phyloP scores from a whole-genome alignment of 768 basidiomycete species.

The Cantharellus cinnabarinus region DNA sequence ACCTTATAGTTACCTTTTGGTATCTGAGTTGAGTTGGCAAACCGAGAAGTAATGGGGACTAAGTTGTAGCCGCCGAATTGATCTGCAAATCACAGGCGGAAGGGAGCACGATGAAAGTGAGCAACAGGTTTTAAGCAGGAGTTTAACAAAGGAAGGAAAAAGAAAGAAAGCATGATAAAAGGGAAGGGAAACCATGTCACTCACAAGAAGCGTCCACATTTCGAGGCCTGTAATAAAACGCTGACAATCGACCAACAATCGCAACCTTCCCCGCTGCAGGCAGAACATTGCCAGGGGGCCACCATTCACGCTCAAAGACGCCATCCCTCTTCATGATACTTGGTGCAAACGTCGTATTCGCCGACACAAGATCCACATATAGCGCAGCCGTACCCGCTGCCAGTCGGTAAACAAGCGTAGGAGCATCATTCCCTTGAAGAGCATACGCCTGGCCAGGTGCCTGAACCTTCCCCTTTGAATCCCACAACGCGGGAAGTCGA shows the following conservation, averaged over 20 bases:
- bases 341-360: background rate
- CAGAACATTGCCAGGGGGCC: background rate
- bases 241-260: too few species aligned
- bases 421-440: background rate
- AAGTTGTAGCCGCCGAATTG: too few species aligned
- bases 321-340: background rate
- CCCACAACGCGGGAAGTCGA: background rate
- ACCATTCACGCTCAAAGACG: background rate
- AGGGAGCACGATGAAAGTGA: background rate
- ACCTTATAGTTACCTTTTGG: background rate
- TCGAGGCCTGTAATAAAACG: background rate
- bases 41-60: background rate
- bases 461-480: background rate
- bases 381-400: constrained; percentile 3
- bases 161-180: background rate
- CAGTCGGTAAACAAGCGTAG: constrained; percentile 3
- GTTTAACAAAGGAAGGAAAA: background rate
- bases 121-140: background rate
- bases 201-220: background rate
- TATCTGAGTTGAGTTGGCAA: background rate
- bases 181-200: background rate
- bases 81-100: too few species aligned
- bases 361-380: constrained; percentile 4
- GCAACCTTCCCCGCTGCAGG: too few species aligned
- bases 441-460: too few species aligned